Evolutionary conservation across 1,284 basidiomycete species (phyloP).

Genomic region (Naganishia sp.): DNA sequence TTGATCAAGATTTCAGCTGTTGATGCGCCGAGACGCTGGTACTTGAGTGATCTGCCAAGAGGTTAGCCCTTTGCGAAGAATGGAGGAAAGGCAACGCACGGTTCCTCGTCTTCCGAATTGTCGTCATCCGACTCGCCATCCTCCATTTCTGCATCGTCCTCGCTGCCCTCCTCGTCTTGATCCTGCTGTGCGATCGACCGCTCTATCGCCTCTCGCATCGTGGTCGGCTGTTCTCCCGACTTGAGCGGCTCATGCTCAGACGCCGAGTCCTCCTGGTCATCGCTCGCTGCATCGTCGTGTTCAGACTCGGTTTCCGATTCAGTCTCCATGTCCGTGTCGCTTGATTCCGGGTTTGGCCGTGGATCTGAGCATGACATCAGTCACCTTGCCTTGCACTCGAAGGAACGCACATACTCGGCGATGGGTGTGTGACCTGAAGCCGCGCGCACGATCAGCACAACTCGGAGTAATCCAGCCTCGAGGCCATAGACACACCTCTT

Average conservation of each 20-base stretch:
- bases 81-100: slow-evolving; percentile 37
- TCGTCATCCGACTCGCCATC: slow-evolving; percentile 40
- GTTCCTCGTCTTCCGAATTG: slow-evolving; percentile 51
- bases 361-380: too few species aligned
- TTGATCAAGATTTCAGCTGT: slow-evolving; percentile 79
- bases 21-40: slow-evolving; percentile 74
- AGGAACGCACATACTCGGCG: too few species aligned
- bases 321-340: too few species aligned
- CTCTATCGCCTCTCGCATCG: slow-evolving; percentile 4
- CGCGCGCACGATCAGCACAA: too few species aligned
- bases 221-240: too few species aligned
- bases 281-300: not conserved
- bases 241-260: not conserved
- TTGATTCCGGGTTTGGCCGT: too few species aligned
- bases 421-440: too few species aligned
- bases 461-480: too few species aligned
- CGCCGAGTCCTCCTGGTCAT: not conserved
- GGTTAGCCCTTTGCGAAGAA: not conserved
- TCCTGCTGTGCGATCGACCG: slow-evolving; percentile 1
- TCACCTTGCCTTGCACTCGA: too few species aligned
- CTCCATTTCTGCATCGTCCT: slow-evolving; percentile 37
- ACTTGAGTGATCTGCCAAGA: slow-evolving; percentile 68
- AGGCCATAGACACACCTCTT: too few species aligned
- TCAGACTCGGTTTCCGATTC: slow-evolving; percentile 1
- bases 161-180: not conserved